Base-by-base conservation (phyloP, 495 filamentous ascomycete genomes). In the Hypoxylon cercidicola region DNA sequence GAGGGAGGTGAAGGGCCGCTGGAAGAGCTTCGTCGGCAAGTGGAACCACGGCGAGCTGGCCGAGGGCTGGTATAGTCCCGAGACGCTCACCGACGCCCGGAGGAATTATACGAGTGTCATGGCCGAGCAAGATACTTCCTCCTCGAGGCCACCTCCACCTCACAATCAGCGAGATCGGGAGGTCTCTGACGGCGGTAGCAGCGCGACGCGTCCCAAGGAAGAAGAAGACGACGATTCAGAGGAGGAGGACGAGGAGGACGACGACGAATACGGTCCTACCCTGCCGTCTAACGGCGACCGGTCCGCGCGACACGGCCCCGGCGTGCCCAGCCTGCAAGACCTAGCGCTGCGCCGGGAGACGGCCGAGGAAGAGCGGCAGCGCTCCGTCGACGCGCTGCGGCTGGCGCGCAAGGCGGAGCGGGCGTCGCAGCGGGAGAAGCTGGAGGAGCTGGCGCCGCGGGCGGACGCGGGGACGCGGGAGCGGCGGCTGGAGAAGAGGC, bases 31-130 rank as follows among this genome's bases (percentile, higher is more conserved):
- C 71, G 73, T 92, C 12, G 78, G 84, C 2, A 94, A 93, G 82
- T 99, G 95, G 95, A 99, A 99, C 79, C 88, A 86, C 72, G 92
- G 90, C 78, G 93, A 96, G 81, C 81, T 99, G 54, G 90, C 92
- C 1, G 89, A 93, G 74, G 93, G 93, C 20, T 99, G 95, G 94
- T 99, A 99, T 74, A 90, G 93, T 66, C 89, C 93, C 18, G 78
- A 75, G 64, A 87, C 82, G 1, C 78, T 89, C 18, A 72, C 81
- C 37, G 84, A 82, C 49, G 85, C 85, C n/a, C 72, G 74, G 30
- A 66, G 61, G 62, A 32, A 2, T 9, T 52, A 34, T 4, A 2
- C 19, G 18, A 32, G 48, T 56, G 3, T 35, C 13, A 34, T 15
- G 21, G 25, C 52, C 47, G 30, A 34, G 40, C 6, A 18, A 28